These are phyloP conservation scores for Phytophthora tentaculata DNA, from an alignment of 352 stramenopile species.

Conservation along the genomic window DNA sequence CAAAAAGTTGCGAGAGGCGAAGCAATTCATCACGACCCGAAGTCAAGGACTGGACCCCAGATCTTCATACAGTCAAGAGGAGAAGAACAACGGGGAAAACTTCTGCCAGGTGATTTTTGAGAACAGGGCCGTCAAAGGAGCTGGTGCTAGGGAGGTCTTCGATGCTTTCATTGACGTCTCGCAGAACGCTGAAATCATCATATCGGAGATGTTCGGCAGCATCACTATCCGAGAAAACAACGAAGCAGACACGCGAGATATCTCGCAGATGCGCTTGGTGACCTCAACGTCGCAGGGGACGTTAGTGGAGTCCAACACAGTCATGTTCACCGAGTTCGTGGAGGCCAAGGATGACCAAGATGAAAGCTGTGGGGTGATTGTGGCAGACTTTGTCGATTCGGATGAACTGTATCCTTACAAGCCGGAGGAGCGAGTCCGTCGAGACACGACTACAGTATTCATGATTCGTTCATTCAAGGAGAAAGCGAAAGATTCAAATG, in stretches of 20 bases:
- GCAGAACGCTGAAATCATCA: constrained; percentile 58
- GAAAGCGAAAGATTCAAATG: background rate
- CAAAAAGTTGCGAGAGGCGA: constrained; percentile 32
- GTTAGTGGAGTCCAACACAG: constrained; percentile 30
- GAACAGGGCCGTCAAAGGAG: constrained; percentile 34
- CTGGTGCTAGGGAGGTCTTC: constrained; percentile 38
- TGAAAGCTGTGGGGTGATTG: constrained; percentile 20
- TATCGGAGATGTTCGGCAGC: constrained; percentile 55
- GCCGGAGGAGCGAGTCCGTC: constrained; percentile 32
- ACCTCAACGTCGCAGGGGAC: constrained; percentile 31
- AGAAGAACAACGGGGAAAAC: constrained; percentile 44
- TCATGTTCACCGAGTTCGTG: constrained; percentile 30
- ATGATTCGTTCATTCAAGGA: constrained; percentile 27
- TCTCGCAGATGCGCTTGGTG: constrained; percentile 55
- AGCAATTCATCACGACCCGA: constrained; percentile 41
- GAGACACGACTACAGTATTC: constrained; percentile 42
- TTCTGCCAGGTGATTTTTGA: constrained; percentile 48
- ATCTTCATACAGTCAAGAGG: constrained; percentile 28
- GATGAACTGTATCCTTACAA: constrained; percentile 54
- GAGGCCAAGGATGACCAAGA: constrained; percentile 9
- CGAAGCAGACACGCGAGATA: constrained; percentile 40
- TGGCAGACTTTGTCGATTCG: constrained; percentile 42
- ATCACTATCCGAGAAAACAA: constrained; percentile 59
- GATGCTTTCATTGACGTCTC: constrained; percentile 50
- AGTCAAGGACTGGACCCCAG: constrained; percentile 29